These are phyloP conservation scores for Xerophyta viscosa DNA, from an alignment of 106 monocot genomes.

Conservation along the genomic window DNA sequence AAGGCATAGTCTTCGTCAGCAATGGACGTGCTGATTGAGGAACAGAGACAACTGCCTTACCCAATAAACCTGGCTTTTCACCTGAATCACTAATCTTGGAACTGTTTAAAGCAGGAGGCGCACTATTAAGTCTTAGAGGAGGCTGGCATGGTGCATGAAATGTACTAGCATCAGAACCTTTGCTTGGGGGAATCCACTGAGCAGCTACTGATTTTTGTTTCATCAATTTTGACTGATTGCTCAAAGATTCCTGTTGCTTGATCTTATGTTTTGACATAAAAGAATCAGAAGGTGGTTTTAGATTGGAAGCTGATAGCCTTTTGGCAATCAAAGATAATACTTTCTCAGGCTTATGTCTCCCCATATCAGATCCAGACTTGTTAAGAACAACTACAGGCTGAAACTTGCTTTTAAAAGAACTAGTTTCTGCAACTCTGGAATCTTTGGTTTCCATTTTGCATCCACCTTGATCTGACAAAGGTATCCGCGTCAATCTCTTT, in stretches of 20 bases:
- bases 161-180: slow-evolving; percentile 24
- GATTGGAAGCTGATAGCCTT: slow-evolving; percentile 12
- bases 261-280: slow-evolving; percentile 6
- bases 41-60: neutral
- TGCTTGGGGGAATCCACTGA: slow-evolving; percentile 18
- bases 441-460: too few relatives aligned
- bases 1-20: neutral
- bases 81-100: slow-evolving; percentile 3
- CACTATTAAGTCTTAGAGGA: slow-evolving; percentile 24
- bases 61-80: neutral
- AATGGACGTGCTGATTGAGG: neutral
- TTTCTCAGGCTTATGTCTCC: slow-evolving; percentile 9
- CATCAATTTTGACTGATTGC: slow-evolving; percentile 1
- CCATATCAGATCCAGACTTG: neutral
- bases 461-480: too few relatives aligned
- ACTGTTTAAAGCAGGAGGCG: slow-evolving; percentile 24
- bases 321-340: slow-evolving; percentile 2
- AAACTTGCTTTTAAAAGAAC: slow-evolving; percentile 2
- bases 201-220: slow-evolving; percentile 13
- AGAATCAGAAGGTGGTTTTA: slow-evolving; percentile 15
- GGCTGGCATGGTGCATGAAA: slow-evolving; percentile 20
- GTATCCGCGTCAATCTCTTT: too few relatives aligned
- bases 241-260: slow-evolving; percentile 7
- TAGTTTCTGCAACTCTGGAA: neutral
- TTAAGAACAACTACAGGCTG: slow-evolving; percentile 1